Evolutionary conservation across 768 basidiomycete genomes (phyloP), one percentile per base, ranked within the genome.

Genomic region (Podaxis mareebaensis): DNA sequence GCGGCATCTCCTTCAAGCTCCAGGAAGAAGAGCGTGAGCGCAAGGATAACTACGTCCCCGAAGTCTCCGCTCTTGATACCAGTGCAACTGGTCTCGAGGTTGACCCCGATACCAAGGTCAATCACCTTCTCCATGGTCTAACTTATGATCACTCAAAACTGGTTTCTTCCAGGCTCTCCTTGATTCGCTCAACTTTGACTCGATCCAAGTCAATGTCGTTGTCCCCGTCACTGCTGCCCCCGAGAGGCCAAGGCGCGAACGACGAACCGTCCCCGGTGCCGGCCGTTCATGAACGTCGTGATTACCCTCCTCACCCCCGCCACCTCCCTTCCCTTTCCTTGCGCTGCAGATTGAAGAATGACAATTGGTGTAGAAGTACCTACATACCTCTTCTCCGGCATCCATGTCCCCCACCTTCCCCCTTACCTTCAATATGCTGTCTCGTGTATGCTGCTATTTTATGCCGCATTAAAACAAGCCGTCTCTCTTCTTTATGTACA

Each of bases 1-100:
- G 95, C 68, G 97, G 97, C 71, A 99, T 99, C 77, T 99, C 97
- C 61, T 99, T 99, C 94, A 97, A 98, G 81, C 91, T 99, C 70
- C 97, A 99, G 78, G 97, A 99, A 75, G 97, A 99, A 80, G 97
- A 99, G 82, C 87, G 97, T 66, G 97, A 99, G 81, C 83, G 96
- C 72, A 99, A 99, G 86, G 97, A 99, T 77, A 96, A 98, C 85
- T 98, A 93, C 78, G 96, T 99, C 59, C 97, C 97, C 67, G 97
- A 99, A 74, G 89, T 97, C 42, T 99, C 97, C 58, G 97, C 97
- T 44, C 91, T 99, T 67, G 92, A 96, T 77, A 88, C 85, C 64
- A 80, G 84, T 63, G 79, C 79, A 4, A 84, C 81, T 49, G 90
- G 90, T 56, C 81, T 98, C 60, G 91, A 95, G 75, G 83, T 99